A percentile compares a stretch with the other conserved stretches of the same genome.
Evolutionary conservation across 1,139 yeast genomes (phyloP).

Genomic region (Lodderomyces jiufengensis): DNA sequence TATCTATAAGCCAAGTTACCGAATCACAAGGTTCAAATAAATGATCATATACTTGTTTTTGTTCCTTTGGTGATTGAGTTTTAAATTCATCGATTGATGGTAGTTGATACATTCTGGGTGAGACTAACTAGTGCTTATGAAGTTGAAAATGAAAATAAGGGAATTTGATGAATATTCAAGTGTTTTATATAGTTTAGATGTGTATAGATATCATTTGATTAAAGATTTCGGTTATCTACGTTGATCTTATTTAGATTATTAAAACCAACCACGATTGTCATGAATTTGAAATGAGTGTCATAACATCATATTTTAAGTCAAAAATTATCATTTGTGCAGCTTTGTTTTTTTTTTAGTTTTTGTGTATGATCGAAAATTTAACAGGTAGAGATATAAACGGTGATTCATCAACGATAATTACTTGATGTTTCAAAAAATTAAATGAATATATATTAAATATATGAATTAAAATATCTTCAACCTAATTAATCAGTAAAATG

Average conservation of each 20-base stretch:
- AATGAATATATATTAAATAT: not conserved
- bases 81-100: conserved; percentile 22
- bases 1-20: conserved; percentile 41
- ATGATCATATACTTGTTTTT: conserved; percentile 43
- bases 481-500: conserved; percentile 31
- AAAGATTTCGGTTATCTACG: conserved; percentile 2
- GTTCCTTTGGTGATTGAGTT: conserved; percentile 16
- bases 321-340: too few species aligned
- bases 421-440: too few species aligned
- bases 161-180: not conserved
- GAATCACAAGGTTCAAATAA: conserved; percentile 68
- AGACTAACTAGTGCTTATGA: too few species aligned
- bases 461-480: not conserved
- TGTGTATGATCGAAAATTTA: too few species aligned
- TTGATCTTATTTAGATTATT: not conserved
- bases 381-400: too few species aligned
- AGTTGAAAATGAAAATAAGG: not conserved
- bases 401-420: too few species aligned
- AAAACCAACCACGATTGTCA: too few species aligned
- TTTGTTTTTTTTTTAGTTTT: too few species aligned
- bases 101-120: conserved; percentile 13
- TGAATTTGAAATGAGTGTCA: too few species aligned
- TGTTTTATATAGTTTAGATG: too few species aligned
- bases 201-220: not conserved
- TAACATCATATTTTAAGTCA: too few species aligned